A percentile compares a stretch with the other conserved stretches of the same genome.
phyloP scores from a whole-genome alignment of 2,329 filamentous ascomycete species.

The Xylaria sp. region DNA sequence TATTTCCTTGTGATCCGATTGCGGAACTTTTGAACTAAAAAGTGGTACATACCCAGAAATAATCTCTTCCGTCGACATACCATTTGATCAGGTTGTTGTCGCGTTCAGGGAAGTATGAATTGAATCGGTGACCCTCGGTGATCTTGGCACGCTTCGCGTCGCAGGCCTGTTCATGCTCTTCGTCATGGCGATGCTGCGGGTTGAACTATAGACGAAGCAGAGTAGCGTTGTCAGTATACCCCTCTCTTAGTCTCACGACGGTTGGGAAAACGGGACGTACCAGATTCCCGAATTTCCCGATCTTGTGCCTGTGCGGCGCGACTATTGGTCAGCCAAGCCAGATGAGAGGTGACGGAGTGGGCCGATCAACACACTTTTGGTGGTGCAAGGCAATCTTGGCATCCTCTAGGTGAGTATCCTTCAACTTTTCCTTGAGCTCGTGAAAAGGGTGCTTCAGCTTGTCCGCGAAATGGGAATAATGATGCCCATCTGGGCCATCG shows the following conservation, averaged over 20 bases:
- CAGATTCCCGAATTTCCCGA: constrained; percentile 68
- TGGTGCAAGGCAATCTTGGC: constrained; percentile 63
- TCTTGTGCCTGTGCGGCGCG: constrained; percentile 51
- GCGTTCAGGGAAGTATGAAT: constrained; percentile 88
- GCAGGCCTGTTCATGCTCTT: constrained; percentile 84
- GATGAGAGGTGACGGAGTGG: neutral
- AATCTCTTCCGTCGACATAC: constrained; percentile 96
- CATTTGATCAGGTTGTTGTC: constrained; percentile 90
- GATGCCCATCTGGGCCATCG: constrained; percentile 23
- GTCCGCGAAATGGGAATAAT: constrained; percentile 46
- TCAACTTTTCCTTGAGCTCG: constrained; percentile 58
- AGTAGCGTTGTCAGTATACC: constrained; percentile 15
- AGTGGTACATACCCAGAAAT: constrained; percentile 71
- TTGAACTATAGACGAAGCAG: constrained; percentile 65
- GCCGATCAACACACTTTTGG: constrained; percentile 55
- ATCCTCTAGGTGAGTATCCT: constrained; percentile 60
- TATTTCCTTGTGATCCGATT: neutral
- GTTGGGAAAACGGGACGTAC: constrained; percentile 46
- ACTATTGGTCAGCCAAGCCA: neutral
- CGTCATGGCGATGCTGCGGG: constrained; percentile 88
- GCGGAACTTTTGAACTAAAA: neutral
- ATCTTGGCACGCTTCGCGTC: constrained; percentile 80
- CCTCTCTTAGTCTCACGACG: neutral
- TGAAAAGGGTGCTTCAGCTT: constrained; percentile 57
- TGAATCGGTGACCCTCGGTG: constrained; percentile 76